These are phyloP conservation scores for Metschnikowia borealis DNA, from an alignment of 805 yeast species.

Conservation along the genomic window DNA sequence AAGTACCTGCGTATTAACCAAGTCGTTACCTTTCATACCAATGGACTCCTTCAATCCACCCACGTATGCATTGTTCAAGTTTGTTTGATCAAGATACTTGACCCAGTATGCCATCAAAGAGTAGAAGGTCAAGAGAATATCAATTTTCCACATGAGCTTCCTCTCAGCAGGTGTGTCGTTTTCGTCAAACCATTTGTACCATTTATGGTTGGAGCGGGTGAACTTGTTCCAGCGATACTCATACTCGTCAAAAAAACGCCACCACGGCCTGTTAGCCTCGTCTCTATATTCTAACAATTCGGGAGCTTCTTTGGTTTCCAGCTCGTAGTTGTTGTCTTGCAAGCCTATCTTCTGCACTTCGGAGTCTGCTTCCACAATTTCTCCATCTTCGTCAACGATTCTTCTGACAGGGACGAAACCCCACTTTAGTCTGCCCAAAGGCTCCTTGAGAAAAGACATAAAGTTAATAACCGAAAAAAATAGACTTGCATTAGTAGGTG, in stretches of 20 bases:
- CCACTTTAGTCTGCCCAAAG: slow-evolving; percentile 24
- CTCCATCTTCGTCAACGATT: slow-evolving; percentile 29
- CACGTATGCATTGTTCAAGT: slow-evolving; percentile 26
- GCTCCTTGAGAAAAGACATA: slow-evolving; percentile 13
- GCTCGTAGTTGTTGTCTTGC: slow-evolving; percentile 13
- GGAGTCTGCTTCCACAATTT: not conserved
- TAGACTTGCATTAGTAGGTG: not conserved
- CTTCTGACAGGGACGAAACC: slow-evolving; percentile 34
- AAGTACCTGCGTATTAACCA: slow-evolving; percentile 25
- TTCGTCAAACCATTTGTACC: slow-evolving; percentile 30
- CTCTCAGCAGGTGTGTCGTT: slow-evolving; percentile 28
- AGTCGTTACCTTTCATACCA: slow-evolving; percentile 27
- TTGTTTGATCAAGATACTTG: slow-evolving; percentile 23
- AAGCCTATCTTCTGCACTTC: slow-evolving; percentile 4
- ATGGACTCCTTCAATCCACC: slow-evolving; percentile 22
- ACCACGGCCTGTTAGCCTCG: slow-evolving; percentile 51
- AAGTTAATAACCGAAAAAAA: not conserved
- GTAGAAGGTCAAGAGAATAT: slow-evolving; percentile 24
- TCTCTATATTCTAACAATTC: slow-evolving; percentile 43
- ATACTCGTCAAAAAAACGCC: slow-evolving; percentile 40
- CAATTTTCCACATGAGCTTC: slow-evolving; percentile 27
- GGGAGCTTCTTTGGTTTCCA: not conserved
- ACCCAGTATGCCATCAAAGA: slow-evolving; percentile 33
- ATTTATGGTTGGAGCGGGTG: slow-evolving; percentile 17
- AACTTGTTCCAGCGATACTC: slow-evolving; percentile 23